A percentile compares a stretch with the other conserved stretches of the same genome.
These are phyloP conservation scores for Exsudoporus frostii DNA, from an alignment of 768 basidiomycete genomes.

Conservation along the genomic window DNA sequence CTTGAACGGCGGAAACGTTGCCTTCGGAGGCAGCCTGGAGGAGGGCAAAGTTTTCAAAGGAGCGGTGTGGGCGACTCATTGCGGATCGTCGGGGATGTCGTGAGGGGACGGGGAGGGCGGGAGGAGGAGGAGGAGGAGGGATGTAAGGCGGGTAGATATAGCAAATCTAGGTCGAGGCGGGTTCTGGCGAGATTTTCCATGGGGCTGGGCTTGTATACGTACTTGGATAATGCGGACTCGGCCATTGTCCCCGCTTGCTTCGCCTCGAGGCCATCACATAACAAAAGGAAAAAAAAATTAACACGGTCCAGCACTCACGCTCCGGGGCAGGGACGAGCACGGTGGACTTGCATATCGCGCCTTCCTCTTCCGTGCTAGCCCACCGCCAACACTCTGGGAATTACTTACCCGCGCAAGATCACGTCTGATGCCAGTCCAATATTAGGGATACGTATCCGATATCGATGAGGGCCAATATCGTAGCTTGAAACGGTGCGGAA, in stretches of 20 bases:
- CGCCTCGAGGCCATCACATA: slow-evolving; percentile 30
- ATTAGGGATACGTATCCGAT: slow-evolving; percentile 20
- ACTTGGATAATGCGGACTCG: slow-evolving; percentile 31
- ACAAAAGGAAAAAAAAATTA: slow-evolving; percentile 3
- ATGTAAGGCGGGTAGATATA: slow-evolving; percentile 19
- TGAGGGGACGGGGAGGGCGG: slow-evolving; percentile 13
- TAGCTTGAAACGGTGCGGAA: slow-evolving; percentile 6
- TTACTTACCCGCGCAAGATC: neutral
- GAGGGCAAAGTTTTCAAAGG: slow-evolving; percentile 41
- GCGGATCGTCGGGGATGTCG: slow-evolving; percentile 32
- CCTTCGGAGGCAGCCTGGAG: slow-evolving; percentile 58
- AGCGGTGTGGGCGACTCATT: slow-evolving; percentile 38
- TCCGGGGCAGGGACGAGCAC: no score
- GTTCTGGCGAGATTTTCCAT: slow-evolving; percentile 23
- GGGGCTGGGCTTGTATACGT: slow-evolving; percentile 19
- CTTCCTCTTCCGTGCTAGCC: slow-evolving; percentile 17
- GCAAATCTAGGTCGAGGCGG: neutral
- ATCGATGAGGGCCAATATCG: slow-evolving; percentile 21
- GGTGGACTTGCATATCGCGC: no score
- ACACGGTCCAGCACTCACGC: no score
- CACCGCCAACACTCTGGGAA: slow-evolving; percentile 3
- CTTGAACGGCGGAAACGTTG: slow-evolving; percentile 49
- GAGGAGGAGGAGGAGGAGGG: neutral
- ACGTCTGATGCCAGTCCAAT: slow-evolving; percentile 20
- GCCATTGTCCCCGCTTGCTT: slow-evolving; percentile 5